phyloP scores from a whole-genome alignment of 345 rosid genomes.

The Lepidium aucheri region DNA sequence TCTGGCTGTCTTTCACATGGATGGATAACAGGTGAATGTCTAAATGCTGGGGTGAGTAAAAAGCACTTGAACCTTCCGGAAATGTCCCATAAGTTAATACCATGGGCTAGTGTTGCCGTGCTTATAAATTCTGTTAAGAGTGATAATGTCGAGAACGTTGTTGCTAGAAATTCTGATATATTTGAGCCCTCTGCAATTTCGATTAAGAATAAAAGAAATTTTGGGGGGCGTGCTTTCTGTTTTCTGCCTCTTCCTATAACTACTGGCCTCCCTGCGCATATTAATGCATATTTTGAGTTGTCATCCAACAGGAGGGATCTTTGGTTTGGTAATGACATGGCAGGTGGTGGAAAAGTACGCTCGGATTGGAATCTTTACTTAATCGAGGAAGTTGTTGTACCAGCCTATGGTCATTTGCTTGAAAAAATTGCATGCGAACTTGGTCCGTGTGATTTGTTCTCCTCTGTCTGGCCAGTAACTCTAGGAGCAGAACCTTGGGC shows the following conservation, averaged over 20 bases:
- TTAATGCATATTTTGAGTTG: constrained; percentile 91
- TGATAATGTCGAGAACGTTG: constrained; percentile 17
- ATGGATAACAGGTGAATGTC: constrained; percentile 87
- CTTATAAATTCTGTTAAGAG: constrained; percentile 53
- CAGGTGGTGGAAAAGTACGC: constrained; percentile 87
- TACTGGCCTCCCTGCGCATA: constrained; percentile 87
- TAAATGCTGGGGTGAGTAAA: constrained; percentile 44
- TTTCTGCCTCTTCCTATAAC: constrained; percentile 82
- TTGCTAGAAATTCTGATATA: constrained; percentile 28
- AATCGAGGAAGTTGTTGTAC: constrained; percentile 72
- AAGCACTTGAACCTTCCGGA: constrained; percentile 32
- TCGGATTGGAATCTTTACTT: constrained; percentile 93
- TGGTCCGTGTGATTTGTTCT: constrained; percentile 77
- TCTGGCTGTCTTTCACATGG: constrained; percentile 57
- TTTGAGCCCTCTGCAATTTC: constrained; percentile 46
- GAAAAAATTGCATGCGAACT: constrained; percentile 69
- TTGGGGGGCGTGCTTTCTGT: constrained; percentile 94
- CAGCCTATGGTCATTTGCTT: constrained; percentile 89
- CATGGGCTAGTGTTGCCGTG: constrained; percentile 96
- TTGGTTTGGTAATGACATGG: constrained; percentile 99
- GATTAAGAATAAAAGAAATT: constrained; percentile 38
- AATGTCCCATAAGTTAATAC: constrained; percentile 62
- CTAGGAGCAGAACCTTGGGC: constrained; percentile 83
- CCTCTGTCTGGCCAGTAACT: constrained; percentile 77
- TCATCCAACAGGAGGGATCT: constrained; percentile 96